A percentile compares a stretch with the other conserved stretches of the same genome.
phyloP scores from a whole-genome alignment of 495 filamentous ascomycete species.

The Penicillium ucsense region DNA sequence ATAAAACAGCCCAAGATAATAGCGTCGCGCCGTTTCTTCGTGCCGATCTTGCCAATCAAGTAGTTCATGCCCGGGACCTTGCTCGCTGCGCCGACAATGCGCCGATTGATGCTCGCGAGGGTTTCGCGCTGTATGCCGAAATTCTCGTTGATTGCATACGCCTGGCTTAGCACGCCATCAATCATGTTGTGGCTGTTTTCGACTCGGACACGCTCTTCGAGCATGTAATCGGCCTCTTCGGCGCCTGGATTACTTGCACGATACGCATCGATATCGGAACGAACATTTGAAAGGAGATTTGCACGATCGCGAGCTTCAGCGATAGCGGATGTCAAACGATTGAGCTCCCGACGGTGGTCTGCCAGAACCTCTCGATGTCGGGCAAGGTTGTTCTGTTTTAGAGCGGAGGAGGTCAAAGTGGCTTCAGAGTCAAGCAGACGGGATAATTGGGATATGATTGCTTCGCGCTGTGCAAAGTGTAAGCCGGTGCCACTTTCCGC shows the following conservation, averaged over 20 bases:
- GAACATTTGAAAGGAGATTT: constrained; percentile 85
- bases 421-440: constrained; percentile 92
- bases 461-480: constrained; percentile 54
- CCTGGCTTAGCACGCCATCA: constrained; percentile 88
- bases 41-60: constrained; percentile 86
- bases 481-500: constrained; percentile 1
- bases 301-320: constrained; percentile 69
- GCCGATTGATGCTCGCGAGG: constrained; percentile 72
- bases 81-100: constrained; percentile 79
- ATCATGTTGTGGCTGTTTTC: constrained; percentile 81
- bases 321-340: constrained; percentile 58
- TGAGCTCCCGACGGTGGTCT: constrained; percentile 77
- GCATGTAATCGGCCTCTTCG: constrained; percentile 92
- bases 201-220: constrained; percentile 74
- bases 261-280: constrained; percentile 86
- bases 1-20: constrained; percentile 88
- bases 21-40: constrained; percentile 90
- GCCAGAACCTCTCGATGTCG: constrained; percentile 83
- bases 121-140: constrained; percentile 83
- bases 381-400: constrained; percentile 89
- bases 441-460: constrained; percentile 68
- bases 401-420: constrained; percentile 74
- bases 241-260: constrained; percentile 67
- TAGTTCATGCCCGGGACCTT: constrained; percentile 90
- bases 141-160: constrained; percentile 90